Percentiles rank a stretch among this genome's conserved stretches.
Evolutionary conservation across 1,284 basidiomycete genomes (phyloP).

Genomic region (Tylopilus orsonianus): DNA sequence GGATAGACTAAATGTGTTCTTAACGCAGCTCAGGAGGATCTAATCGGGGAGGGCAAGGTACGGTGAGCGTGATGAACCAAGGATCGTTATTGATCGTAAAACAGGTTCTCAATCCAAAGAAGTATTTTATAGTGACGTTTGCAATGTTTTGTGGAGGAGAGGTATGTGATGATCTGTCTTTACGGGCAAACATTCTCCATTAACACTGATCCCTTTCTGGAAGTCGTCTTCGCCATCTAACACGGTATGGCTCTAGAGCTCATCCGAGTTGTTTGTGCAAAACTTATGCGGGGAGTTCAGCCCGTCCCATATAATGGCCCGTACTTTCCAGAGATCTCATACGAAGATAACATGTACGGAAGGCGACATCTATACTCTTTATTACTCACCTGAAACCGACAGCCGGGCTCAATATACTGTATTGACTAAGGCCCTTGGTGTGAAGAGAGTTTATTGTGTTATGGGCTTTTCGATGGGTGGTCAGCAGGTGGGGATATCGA

Average conservation of each 20-base stretch:
- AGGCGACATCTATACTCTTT: background rate
- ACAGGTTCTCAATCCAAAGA: conserved; percentile 47
- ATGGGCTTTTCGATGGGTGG: conserved; percentile 64
- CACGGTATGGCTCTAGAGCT: conserved; percentile 13
- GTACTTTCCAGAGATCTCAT: conserved; percentile 44
- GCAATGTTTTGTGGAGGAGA: conserved; percentile 58
- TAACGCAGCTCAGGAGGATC: conserved; percentile 43
- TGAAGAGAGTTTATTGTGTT: conserved; percentile 48
- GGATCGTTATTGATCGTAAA: background rate
- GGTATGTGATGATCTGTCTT: conserved; percentile 32
- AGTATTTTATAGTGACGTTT: conserved; percentile 54
- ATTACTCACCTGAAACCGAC: background rate
- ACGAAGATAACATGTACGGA: conserved; percentile 19
- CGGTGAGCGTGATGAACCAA: background rate
- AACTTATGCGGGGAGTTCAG: conserved; percentile 27
- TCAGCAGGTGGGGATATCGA: conserved; percentile 42
- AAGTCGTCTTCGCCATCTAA: conserved; percentile 22
- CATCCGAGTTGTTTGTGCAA: conserved; percentile 1
- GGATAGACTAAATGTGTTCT: background rate
- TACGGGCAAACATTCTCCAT: background rate
- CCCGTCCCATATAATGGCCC: conserved; percentile 45
- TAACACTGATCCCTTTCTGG: background rate
- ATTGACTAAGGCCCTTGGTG: conserved; percentile 47
- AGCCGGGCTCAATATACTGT: conserved; percentile 58
- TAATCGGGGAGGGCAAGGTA: conserved; percentile 50